Base-by-base conservation (phyloP, 441 rosid genomes). In the Mallotus repandus region DNA sequence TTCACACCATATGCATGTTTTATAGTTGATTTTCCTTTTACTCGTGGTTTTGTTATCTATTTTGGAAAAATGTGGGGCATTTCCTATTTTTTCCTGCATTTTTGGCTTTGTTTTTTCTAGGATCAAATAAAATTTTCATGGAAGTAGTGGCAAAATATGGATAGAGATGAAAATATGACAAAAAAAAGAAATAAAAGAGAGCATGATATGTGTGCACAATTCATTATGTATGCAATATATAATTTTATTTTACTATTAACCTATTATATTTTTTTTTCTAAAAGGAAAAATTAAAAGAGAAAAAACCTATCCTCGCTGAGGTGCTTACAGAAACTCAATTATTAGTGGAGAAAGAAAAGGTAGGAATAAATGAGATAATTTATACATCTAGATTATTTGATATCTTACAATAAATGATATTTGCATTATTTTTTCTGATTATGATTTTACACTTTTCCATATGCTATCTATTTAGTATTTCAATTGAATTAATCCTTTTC, bases 271-370 rank as follows among this genome's bases (percentile, higher is more conserved):
- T 25, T 25, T 25, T 25, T 25, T 25, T 25, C 29, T 25, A 25
- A 25, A 25, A 96, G 99, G 99, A 96, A 90, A 96, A 96, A 91
- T 77, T 96, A 86, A 96, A 96, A 86, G 99, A 96, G 89, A 96
- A 96, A 82, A 96, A 92, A 83, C 99, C 97, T 66, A 38, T 95
- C 29, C 63, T 87, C 54, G 53, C 89, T 6, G 99, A 96, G 69
- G 45, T 98, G 11, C 96, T 96, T 72, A 76, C 85, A 54, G 98
- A 94, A 82, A 94, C 98, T 32, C 29, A 1, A 1, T 25, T 25
- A 25, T 25, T 25, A 25, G 29, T 25, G 1, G 29, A 25, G 29
- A 25, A 25, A 25, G 29, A 25, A 25, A 25, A 25, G 29, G 29
- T 25, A 25, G 29, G 29, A 25, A 25, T 25, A 25, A 25, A 25